A percentile compares a stretch with the other conserved stretches of the same genome.
phyloP scores from a whole-genome alignment of 805 yeast species.

The Wickerhamomyces bisporus region DNA sequence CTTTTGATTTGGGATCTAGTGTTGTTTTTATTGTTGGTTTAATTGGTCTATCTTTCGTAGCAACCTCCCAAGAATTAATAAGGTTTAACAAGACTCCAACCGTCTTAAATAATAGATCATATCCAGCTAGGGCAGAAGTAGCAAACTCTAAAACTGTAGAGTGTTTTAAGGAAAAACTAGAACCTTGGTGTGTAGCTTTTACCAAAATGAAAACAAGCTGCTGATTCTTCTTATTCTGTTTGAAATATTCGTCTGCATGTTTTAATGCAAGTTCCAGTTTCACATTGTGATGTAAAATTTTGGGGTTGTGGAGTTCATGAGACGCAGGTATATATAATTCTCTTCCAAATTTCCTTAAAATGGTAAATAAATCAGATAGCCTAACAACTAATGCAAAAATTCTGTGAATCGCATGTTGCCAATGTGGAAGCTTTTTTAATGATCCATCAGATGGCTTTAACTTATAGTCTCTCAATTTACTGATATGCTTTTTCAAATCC shows the following conservation, averaged over 20 bases:
- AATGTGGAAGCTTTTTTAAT: conserved; percentile 29
- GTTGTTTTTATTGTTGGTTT: conserved; percentile 3
- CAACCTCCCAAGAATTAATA: conserved; percentile 16
- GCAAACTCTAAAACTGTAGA: conserved; percentile 30
- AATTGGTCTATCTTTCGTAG: conserved; percentile 6
- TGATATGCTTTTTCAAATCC: conserved; percentile 17
- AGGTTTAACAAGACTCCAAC: conserved; percentile 7
- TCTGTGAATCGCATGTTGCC: conserved; percentile 41
- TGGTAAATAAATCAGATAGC: conserved; percentile 38
- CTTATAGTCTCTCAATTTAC: conserved; percentile 24
- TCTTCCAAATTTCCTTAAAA: conserved; percentile 37
- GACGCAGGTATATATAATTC: conserved; percentile 34
- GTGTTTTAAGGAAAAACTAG: conserved; percentile 28
- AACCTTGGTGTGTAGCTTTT: conserved; percentile 34
- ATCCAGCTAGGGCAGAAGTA: conserved; percentile 6
- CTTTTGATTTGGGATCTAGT: conserved; percentile 1
- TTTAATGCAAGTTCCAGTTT: conserved; percentile 24
- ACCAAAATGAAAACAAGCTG: conserved; percentile 38
- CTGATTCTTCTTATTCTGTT: conserved; percentile 36
- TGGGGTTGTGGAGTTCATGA: conserved; percentile 35
- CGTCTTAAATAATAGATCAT: conserved; percentile 7
- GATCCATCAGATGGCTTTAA: conserved; percentile 13
- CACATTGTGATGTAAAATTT: conserved; percentile 26
- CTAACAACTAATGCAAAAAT: conserved; percentile 33
- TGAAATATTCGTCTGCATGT: conserved; percentile 33